phyloP scores from a whole-genome alignment of 2,329 filamentous ascomycete genomes.

The Blumeria hordei region DNA sequence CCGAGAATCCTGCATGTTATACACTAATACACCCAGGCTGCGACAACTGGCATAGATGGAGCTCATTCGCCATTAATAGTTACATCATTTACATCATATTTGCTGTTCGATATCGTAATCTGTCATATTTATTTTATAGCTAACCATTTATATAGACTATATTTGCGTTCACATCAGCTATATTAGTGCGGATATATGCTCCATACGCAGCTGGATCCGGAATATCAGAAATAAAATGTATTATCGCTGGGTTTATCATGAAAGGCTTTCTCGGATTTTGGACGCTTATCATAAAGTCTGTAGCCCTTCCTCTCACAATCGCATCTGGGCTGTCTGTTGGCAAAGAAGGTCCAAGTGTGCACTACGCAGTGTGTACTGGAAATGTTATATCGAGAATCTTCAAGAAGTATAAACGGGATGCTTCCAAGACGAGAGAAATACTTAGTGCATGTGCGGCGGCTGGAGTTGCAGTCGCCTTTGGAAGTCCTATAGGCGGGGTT shows the following conservation, averaged over 20 bases:
- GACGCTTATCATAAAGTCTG: constrained; percentile 73
- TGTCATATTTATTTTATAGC: constrained; percentile 70
- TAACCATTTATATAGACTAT: constrained; percentile 57
- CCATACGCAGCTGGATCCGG: constrained; percentile 81
- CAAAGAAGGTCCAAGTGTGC: constrained; percentile 85
- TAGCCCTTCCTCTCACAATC: constrained; percentile 61
- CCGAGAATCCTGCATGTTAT: not conserved
- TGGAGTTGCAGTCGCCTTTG: constrained; percentile 34
- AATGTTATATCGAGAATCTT: constrained; percentile 87
- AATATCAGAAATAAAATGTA: constrained; percentile 93
- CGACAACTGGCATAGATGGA: constrained; percentile 71
- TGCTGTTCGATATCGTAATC: constrained; percentile 59
- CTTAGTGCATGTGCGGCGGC: constrained; percentile 67
- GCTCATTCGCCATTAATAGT: constrained; percentile 41
- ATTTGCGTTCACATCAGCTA: constrained; percentile 53
- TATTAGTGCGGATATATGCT: constrained; percentile 65
- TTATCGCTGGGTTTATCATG: constrained; percentile 85
- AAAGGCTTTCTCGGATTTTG: constrained; percentile 63
- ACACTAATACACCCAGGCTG: constrained; percentile 35
- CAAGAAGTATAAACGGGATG: constrained; percentile 56
- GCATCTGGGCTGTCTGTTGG: constrained; percentile 90
- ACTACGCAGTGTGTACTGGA: constrained; percentile 90
- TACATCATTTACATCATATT: constrained; percentile 54
- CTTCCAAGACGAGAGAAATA: constrained; percentile 30
- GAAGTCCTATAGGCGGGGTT: constrained; percentile 63